Conservation (phyloP, 2,329 filamentous ascomycete species). For the Chalaropsis thielavioides region DNA sequence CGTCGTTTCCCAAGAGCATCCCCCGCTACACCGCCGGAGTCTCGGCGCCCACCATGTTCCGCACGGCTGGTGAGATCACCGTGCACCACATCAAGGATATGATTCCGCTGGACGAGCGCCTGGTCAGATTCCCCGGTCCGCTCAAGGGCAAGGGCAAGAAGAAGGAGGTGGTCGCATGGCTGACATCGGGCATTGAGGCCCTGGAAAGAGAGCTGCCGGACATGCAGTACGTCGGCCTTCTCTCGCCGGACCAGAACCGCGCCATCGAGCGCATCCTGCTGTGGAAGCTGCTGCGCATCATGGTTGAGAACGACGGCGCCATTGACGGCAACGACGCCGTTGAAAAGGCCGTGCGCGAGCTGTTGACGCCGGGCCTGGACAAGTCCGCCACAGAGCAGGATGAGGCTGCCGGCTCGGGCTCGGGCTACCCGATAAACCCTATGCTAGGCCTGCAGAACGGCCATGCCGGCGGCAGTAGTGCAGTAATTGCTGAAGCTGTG, state of each 20-base stretch:
- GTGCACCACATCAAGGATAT: slow-evolving; percentile 62
- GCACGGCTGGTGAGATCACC: slow-evolving; percentile 68
- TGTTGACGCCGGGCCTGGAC: slow-evolving; percentile 47
- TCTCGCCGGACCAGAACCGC: slow-evolving; percentile 51
- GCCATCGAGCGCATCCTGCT: slow-evolving; percentile 66
- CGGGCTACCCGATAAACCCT: slow-evolving; percentile 6
- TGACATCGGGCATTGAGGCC: slow-evolving; percentile 57
- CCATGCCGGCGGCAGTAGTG: slow-evolving; percentile 21
- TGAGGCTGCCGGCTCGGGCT: background rate
- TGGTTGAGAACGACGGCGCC: slow-evolving; percentile 75
- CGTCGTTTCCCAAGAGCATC: slow-evolving; percentile 76
- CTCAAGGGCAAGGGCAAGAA: slow-evolving; percentile 85
- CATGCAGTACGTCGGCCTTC: slow-evolving; percentile 34
- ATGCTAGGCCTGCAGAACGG: background rate
- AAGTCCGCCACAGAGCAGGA: background rate
- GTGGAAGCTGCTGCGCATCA: slow-evolving; percentile 70
- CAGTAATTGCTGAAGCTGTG: slow-evolving; percentile 46
- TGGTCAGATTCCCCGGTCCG: slow-evolving; percentile 78
- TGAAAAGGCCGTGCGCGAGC: slow-evolving; percentile 57
- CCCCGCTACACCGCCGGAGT: slow-evolving; percentile 71
- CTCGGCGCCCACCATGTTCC: slow-evolving; percentile 60
- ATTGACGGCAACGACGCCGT: slow-evolving; percentile 60
- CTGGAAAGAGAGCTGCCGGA: slow-evolving; percentile 48
- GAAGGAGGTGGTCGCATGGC: slow-evolving; percentile 77
- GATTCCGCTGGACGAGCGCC: slow-evolving; percentile 53